Percentiles rank a stretch among this genome's conserved stretches.
Evolutionary conservation across 1,284 basidiomycete species (phyloP).

Genomic region (Moesziomyces antarcticus): DNA sequence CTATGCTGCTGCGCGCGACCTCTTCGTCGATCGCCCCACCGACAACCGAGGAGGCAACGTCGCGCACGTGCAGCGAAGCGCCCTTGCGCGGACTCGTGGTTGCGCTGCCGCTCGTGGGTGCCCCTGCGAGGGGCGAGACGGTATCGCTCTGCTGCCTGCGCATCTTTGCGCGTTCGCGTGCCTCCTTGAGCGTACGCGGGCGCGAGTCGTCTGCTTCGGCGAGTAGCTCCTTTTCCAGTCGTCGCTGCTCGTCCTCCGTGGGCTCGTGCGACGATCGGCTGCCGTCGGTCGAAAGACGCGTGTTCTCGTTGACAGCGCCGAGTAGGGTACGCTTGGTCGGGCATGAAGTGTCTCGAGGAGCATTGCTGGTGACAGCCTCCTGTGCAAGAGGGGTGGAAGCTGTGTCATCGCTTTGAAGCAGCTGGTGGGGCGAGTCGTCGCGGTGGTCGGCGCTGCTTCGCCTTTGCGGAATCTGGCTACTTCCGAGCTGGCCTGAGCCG

Average conservation of each 20-base stretch:
- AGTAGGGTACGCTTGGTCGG: conserved; percentile 14
- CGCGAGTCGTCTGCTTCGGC: conserved; percentile 34
- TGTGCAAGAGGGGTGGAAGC: background rate
- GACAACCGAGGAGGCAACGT: conserved; percentile 24
- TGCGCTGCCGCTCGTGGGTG: background rate
- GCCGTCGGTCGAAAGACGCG: background rate
- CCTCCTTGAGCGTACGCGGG: conserved; percentile 49
- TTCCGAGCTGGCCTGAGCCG: conserved; percentile 11
- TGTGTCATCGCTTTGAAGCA: conserved; percentile 1
- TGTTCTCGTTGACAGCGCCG: conserved; percentile 10
- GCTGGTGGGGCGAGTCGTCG: conserved; percentile 5
- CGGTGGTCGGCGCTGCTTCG: conserved; percentile 26
- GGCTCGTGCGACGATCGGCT: conserved; percentile 19
- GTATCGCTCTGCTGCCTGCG: conserved; percentile 37
- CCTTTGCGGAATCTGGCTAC: conserved; percentile 19
- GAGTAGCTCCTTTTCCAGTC: conserved; percentile 39
- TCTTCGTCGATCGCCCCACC: conserved; percentile 13
- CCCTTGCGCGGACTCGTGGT: conserved; percentile 16
- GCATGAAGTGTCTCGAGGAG: conserved; percentile 3
- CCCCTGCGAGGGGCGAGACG: conserved; percentile 3
- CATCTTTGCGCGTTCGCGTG: conserved; percentile 42
- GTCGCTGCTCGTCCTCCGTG: conserved; percentile 33
- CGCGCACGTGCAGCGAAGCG: conserved; percentile 22
- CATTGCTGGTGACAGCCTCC: background rate
- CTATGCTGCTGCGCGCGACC: conserved; percentile 22